These are phyloP conservation scores for Akanthomyces uredinophilus DNA, from an alignment of 2,329 filamentous ascomycete species.

Conservation along the genomic window DNA sequence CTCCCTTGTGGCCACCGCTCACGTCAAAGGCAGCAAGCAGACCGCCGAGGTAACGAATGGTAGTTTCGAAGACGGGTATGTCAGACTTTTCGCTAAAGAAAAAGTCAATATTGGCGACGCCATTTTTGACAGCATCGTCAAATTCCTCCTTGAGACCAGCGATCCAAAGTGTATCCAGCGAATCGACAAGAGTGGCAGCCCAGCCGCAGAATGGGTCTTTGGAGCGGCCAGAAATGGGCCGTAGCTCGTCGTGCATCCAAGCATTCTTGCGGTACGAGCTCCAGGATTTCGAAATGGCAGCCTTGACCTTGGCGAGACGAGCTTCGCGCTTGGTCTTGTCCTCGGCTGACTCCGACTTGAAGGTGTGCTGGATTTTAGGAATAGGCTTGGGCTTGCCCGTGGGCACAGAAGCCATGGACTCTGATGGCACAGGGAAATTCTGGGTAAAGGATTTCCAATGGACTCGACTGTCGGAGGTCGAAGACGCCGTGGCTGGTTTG, in stretches of 20 bases:
- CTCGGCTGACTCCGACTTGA: slow-evolving; percentile 58
- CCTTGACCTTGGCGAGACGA: slow-evolving; percentile 63
- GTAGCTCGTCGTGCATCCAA: slow-evolving; percentile 82
- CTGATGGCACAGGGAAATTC: slow-evolving; percentile 68
- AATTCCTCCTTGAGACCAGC: slow-evolving; percentile 77
- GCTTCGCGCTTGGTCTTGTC: slow-evolving; percentile 58
- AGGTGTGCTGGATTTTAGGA: slow-evolving; percentile 70
- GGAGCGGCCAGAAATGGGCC: slow-evolving; percentile 61
- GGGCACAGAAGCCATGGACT: slow-evolving; percentile 71
- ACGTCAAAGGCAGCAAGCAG: slow-evolving; percentile 83
- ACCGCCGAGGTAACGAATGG: slow-evolving; percentile 86
- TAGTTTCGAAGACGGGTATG: slow-evolving; percentile 90
- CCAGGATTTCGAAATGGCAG: slow-evolving; percentile 76
- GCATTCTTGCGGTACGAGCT: slow-evolving; percentile 72
- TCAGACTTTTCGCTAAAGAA: slow-evolving; percentile 55
- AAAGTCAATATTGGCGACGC: slow-evolving; percentile 73
- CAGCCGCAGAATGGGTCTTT: slow-evolving; percentile 86
- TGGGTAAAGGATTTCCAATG: slow-evolving; percentile 74
- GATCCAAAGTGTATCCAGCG: slow-evolving; percentile 80
- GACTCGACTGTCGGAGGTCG: slow-evolving; percentile 13
- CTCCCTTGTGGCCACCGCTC: slow-evolving; percentile 52
- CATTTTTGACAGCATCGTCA: slow-evolving; percentile 62
- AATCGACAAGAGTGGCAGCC: slow-evolving; percentile 82
- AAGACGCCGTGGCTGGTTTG: neutral
- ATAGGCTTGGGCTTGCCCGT: slow-evolving; percentile 64